A percentile compares a stretch with the other conserved stretches of the same genome.
Conservation (phyloP, 768 basidiomycete species). For the Gyrodon lividus region DNA sequence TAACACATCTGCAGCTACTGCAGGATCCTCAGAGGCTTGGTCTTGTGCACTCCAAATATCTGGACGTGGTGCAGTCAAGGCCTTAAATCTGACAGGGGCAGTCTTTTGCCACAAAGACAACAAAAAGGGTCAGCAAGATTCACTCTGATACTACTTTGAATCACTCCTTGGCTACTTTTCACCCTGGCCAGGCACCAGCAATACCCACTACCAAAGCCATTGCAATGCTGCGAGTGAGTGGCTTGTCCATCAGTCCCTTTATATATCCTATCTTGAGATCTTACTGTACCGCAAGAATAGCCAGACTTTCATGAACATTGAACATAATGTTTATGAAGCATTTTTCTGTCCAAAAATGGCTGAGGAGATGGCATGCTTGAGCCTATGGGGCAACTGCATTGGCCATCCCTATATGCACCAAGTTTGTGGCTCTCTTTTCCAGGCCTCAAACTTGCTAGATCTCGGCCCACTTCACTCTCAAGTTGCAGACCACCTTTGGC, state of each 20-base stretch:
- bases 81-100: slow-evolving; percentile 22
- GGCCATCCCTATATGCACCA: slow-evolving; percentile 24
- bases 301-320: slow-evolving; percentile 24
- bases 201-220: slow-evolving; percentile 19
- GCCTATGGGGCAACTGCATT: slow-evolving; percentile 4
- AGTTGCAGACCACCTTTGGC: slow-evolving; percentile 13
- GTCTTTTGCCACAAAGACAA: slow-evolving; percentile 35
- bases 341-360: slow-evolving; percentile 18
- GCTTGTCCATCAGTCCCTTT: slow-evolving; percentile 11
- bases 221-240: slow-evolving; percentile 17
- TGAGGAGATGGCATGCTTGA: slow-evolving; percentile 16
- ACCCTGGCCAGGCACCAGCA: slow-evolving; percentile 25
- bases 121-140: slow-evolving; percentile 35
- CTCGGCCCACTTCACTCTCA: slow-evolving; percentile 20
- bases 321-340: slow-evolving; percentile 24
- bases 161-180: not conserved
- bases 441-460: slow-evolving; percentile 25
- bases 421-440: slow-evolving; percentile 17
- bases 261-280: slow-evolving; percentile 19
- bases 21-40: slow-evolving; percentile 5
- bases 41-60: slow-evolving; percentile 20
- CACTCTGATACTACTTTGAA: slow-evolving; percentile 7
- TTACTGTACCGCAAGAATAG: slow-evolving; percentile 17
- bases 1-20: slow-evolving; percentile 20
- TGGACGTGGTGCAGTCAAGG: slow-evolving; percentile 24